Conservation (phyloP, 164 flowering plant genomes). For the Vitis amurensis region DNA sequence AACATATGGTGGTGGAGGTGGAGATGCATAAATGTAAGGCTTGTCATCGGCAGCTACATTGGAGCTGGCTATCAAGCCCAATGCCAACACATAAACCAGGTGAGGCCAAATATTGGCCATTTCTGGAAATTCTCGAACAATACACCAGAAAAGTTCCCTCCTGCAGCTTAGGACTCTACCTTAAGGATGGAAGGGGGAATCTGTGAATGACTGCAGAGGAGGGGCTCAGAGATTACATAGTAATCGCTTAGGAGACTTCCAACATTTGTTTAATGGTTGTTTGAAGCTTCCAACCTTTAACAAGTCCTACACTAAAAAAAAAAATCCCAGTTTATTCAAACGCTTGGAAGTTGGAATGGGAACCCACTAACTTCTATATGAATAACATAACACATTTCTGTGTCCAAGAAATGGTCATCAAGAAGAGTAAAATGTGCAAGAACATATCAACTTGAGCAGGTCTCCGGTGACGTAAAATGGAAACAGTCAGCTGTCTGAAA, state of each 20-base stretch:
- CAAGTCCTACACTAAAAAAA: too few relatives aligned
- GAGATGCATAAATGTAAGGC: conserved; percentile 11
- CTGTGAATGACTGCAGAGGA: not conserved
- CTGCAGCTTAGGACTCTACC: not conserved
- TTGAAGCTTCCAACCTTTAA: conserved; percentile 7
- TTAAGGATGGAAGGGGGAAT: not conserved
- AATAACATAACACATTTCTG: too few relatives aligned
- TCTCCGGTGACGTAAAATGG: too few relatives aligned
- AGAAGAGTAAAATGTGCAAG: too few relatives aligned
- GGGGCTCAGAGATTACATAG: conserved; percentile 6
- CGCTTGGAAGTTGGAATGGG: too few relatives aligned
- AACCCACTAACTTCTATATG: not conserved
- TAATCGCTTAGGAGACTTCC: not conserved
- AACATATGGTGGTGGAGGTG: conserved; percentile 5
- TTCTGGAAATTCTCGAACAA: not conserved
- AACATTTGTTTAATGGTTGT: not conserved
- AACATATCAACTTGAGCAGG: too few relatives aligned
- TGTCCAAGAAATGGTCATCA: too few relatives aligned
- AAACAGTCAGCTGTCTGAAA: too few relatives aligned
- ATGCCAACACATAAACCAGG: conserved; percentile 11
- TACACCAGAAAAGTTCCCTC: too few relatives aligned
- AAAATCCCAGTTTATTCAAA: too few relatives aligned
- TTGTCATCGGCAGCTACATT: conserved; percentile 12
- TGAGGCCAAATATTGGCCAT: conserved; percentile 24
- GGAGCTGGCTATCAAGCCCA: conserved; percentile 6